phyloP scores from a whole-genome alignment of 2,329 filamentous ascomycete species.

The Aspergillus clavatus region DNA sequence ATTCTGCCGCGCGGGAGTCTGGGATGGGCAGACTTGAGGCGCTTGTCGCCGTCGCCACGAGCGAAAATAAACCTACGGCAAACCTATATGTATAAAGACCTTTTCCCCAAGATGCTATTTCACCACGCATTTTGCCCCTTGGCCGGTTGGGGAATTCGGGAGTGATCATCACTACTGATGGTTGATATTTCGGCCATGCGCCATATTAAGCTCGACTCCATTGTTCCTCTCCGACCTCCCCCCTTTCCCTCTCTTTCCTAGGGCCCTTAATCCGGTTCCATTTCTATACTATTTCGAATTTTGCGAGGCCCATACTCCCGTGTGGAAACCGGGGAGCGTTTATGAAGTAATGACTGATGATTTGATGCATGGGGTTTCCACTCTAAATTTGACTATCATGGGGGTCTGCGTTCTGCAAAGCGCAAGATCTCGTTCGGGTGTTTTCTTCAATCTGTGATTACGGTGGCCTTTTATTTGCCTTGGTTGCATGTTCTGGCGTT shows the following conservation, averaged over 20 bases:
- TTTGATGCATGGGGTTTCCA: slow-evolving; percentile 29
- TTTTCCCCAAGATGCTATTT: slow-evolving; percentile 1
- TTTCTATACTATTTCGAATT: slow-evolving; percentile 5
- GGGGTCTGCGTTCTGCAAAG: slow-evolving; percentile 1
- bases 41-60: slow-evolving; percentile 48
- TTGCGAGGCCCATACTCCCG: slow-evolving; percentile 10
- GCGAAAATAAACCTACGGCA: slow-evolving; percentile 38
- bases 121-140: no score
- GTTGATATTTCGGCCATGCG: background rate
- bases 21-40: slow-evolving; percentile 48
- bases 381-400: slow-evolving; percentile 14
- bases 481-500: slow-evolving; percentile 33
- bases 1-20: slow-evolving; percentile 25
- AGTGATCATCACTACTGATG: no score
- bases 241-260: slow-evolving; percentile 14
- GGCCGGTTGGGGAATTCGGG: no score
- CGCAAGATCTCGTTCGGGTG: slow-evolving; percentile 2
- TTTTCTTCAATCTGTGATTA: slow-evolving; percentile 1
- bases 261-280: slow-evolving; percentile 1
- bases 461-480: slow-evolving; percentile 10
- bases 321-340: slow-evolving; percentile 17
- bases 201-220: no score
- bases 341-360: slow-evolving; percentile 38
- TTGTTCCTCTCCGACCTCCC: slow-evolving; percentile 6
- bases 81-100: slow-evolving; percentile 29